Conservation (phyloP, 2,329 filamentous ascomycete genomes). For the Tolypocladium album region DNA sequence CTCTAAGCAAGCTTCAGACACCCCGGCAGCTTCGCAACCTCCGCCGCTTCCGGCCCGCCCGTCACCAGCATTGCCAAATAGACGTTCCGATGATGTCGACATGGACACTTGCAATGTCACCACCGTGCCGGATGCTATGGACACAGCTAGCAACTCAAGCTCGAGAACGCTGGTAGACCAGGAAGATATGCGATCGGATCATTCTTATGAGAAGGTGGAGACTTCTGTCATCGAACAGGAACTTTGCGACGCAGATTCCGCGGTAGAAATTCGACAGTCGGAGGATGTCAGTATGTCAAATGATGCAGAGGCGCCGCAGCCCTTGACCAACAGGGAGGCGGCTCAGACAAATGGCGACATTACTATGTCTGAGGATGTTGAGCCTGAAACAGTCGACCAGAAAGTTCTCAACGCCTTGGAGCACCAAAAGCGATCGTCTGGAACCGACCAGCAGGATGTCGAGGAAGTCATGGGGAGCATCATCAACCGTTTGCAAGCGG, state of each 20-base stretch:
- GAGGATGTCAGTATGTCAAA: conserved; percentile 2
- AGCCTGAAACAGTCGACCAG: conserved; percentile 29
- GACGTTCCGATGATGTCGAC: conserved; percentile 19
- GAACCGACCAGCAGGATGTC: conserved; percentile 79
- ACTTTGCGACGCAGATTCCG: conserved; percentile 9
- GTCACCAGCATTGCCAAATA: conserved; percentile 24
- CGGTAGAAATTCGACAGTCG: conserved; percentile 2
- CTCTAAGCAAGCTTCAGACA: conserved; percentile 15
- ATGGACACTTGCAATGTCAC: conserved; percentile 22
- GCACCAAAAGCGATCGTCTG: conserved; percentile 34
- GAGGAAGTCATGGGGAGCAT: conserved; percentile 93
- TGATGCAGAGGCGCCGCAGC: background rate
- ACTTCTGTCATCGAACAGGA: conserved; percentile 5
- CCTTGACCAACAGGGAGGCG: background rate
- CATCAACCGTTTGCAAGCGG: conserved; percentile 80
- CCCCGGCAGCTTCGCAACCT: conserved; percentile 16
- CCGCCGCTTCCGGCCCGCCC: conserved; percentile 41
- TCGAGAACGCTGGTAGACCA: conserved; percentile 41
- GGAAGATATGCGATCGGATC: conserved; percentile 23
- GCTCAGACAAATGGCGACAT: conserved; percentile 9
- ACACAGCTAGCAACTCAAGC: conserved; percentile 36
- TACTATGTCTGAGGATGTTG: conserved; percentile 19
- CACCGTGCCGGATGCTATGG: conserved; percentile 16
- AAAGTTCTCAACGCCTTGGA: conserved; percentile 34
- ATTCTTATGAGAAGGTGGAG: conserved; percentile 23